Conservation (phyloP, 2,329 filamentous ascomycete species). For the Calonectria leucothoes region DNA sequence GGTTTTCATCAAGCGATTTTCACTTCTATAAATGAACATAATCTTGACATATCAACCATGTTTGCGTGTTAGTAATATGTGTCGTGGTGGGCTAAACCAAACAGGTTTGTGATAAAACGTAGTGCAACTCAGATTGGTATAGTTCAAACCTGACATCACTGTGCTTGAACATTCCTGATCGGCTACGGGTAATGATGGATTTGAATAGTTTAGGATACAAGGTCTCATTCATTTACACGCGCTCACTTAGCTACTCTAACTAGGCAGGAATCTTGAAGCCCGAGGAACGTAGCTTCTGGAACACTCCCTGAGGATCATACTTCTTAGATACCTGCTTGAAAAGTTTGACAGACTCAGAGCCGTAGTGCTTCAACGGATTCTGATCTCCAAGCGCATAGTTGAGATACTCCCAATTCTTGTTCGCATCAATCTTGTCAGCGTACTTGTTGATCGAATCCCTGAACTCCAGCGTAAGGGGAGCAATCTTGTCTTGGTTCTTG, state of each 20-base stretch:
- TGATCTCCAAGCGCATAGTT: constrained; percentile 57
- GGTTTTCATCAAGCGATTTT: background rate
- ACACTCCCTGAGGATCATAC: constrained; percentile 49
- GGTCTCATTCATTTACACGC: background rate
- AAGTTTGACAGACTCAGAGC: constrained; percentile 47
- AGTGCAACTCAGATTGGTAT: no score
- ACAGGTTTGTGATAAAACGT: background rate
- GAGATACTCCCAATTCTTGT: constrained; percentile 53
- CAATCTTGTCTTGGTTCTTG: constrained; percentile 47
- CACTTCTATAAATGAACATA: background rate
- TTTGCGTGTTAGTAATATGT: background rate
- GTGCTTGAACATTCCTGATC: no score
- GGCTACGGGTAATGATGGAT: no score
- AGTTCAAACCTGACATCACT: no score
- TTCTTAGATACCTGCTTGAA: constrained; percentile 43
- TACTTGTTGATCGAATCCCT: constrained; percentile 39
- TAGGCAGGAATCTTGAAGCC: constrained; percentile 43
- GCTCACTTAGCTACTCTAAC: background rate
- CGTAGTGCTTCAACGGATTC: constrained; percentile 52
- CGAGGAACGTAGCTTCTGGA: constrained; percentile 45
- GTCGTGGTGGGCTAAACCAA: background rate
- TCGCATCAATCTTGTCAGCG: constrained; percentile 41
- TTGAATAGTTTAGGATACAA: no score
- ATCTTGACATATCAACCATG: background rate
- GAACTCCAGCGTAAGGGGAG: constrained; percentile 42